phyloP scores from a whole-genome alignment of 2,329 filamentous ascomycete genomes.

The Monilinia fructigena region DNA sequence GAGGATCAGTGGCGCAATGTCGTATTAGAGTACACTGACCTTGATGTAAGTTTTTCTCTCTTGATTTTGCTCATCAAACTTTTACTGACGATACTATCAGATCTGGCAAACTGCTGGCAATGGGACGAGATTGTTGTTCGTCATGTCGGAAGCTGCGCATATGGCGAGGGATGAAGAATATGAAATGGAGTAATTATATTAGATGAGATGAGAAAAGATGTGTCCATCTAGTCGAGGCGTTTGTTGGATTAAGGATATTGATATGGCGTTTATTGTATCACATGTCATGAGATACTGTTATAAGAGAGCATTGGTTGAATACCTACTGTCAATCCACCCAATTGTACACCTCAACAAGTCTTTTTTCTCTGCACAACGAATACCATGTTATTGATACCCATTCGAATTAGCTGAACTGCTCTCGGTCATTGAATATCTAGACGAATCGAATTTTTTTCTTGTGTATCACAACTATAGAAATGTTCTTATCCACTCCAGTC shows the following conservation, averaged over 20 bases:
- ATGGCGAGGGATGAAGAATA: slow-evolving; percentile 37
- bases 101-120: slow-evolving; percentile 76
- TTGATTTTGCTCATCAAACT: slow-evolving; percentile 28
- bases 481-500: no score
- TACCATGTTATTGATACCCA: no score
- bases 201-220: background rate
- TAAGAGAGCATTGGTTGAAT: slow-evolving; percentile 14
- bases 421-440: no score
- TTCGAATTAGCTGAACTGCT: no score
- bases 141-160: slow-evolving; percentile 55
- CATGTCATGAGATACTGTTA: slow-evolving; percentile 13
- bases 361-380: no score
- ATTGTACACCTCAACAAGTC: no score
- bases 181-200: slow-evolving; percentile 31
- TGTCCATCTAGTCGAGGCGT: slow-evolving; percentile 20
- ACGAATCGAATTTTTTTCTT: no score
- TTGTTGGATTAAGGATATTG: slow-evolving; percentile 18
- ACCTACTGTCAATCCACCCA: background rate
- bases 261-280: slow-evolving; percentile 18
- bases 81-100: slow-evolving; percentile 44
- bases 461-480: no score
- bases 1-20: slow-evolving; percentile 86
- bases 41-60: slow-evolving; percentile 71
- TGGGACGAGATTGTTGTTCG: slow-evolving; percentile 68
- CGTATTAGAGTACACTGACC: slow-evolving; percentile 81